Evolutionary conservation across 768 basidiomycete genomes (phyloP).

Genomic region (Lepiota brunneoincarnata): DNA sequence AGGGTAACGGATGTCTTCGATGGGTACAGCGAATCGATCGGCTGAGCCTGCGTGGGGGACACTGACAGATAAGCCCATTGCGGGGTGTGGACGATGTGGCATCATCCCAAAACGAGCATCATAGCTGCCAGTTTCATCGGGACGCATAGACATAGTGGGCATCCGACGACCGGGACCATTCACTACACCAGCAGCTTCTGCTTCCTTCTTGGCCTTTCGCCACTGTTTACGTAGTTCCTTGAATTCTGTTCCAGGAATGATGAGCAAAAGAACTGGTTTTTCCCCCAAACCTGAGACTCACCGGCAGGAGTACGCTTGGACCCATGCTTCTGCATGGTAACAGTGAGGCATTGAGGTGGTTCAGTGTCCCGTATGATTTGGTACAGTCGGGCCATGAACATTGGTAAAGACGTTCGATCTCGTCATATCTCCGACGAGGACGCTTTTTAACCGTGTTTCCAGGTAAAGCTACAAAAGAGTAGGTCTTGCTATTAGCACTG

Average conservation of each 20-base stretch:
- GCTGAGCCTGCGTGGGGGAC: conserved; percentile 12
- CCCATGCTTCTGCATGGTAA: conserved; percentile 98
- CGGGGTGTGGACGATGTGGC: conserved; percentile 21
- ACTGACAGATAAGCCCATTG: conserved; percentile 13
- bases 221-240: conserved; percentile 96
- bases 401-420: conserved; percentile 91
- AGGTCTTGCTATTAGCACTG: conserved; percentile 59
- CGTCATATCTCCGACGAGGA: conserved; percentile 85
- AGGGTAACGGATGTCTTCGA: conserved; percentile 14
- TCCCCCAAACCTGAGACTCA: conserved; percentile 43
- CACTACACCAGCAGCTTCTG: conserved; percentile 28
- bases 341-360: conserved; percentile 98
- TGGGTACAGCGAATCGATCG: conserved; percentile 12
- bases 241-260: conserved; percentile 70
- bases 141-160: conserved; percentile 24
- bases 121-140: conserved; percentile 29
- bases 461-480: conserved; percentile 78
- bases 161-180: conserved; percentile 26
- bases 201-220: conserved; percentile 91
- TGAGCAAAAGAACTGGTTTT: conserved; percentile 13
- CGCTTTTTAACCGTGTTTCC: conserved; percentile 82
- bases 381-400: conserved; percentile 79
- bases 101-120: conserved; percentile 28
- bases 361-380: conserved; percentile 91
- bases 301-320: conserved; percentile 85